phyloP scores from a whole-genome alignment of 139 green algal species.

The Chlamydomonas sphaeroides region DNA sequence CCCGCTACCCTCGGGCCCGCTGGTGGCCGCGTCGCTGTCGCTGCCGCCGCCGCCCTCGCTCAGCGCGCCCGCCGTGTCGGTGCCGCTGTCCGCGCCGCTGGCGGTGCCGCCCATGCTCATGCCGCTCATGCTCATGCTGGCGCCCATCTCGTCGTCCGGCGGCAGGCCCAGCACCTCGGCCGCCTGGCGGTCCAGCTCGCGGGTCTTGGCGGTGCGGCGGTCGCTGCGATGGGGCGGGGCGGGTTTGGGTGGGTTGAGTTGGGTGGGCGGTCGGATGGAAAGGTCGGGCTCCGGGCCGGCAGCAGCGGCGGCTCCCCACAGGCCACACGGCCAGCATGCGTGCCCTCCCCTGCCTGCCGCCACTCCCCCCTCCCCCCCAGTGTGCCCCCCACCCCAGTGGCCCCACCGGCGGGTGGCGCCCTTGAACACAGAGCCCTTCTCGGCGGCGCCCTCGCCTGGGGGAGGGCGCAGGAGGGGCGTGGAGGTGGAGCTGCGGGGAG shows the following conservation, averaged over 20 bases:
- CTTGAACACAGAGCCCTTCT: conserved; percentile 59
- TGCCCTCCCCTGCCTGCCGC: not conserved
- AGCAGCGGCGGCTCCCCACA: no score
- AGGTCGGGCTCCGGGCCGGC: no score
- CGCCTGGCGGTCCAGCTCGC: conserved; percentile 20
- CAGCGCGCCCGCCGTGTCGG: not conserved
- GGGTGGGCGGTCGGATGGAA: no score
- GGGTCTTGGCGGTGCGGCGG: conserved; percentile 10
- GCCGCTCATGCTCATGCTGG: not conserved
- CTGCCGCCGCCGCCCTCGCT: not conserved
- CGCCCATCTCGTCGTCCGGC: not conserved
- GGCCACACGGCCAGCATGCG: no score
- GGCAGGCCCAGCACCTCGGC: conserved; percentile 25
- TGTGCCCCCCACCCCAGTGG: no score
- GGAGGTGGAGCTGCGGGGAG: no score
- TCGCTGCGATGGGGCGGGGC: not conserved
- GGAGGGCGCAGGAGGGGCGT: not conserved
- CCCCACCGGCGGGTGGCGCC: conserved; percentile 14
- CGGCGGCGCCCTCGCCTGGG: conserved; percentile 31
- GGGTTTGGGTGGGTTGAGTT: not conserved
- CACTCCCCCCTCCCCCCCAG: not conserved
- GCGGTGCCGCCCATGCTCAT: conserved; percentile 12
- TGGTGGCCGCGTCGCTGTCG: not conserved
- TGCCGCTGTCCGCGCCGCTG: not conserved
- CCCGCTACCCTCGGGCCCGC: conserved; percentile 1